Conservation (phyloP, 768 basidiomycete species). For the Dentipellis fragilis region DNA sequence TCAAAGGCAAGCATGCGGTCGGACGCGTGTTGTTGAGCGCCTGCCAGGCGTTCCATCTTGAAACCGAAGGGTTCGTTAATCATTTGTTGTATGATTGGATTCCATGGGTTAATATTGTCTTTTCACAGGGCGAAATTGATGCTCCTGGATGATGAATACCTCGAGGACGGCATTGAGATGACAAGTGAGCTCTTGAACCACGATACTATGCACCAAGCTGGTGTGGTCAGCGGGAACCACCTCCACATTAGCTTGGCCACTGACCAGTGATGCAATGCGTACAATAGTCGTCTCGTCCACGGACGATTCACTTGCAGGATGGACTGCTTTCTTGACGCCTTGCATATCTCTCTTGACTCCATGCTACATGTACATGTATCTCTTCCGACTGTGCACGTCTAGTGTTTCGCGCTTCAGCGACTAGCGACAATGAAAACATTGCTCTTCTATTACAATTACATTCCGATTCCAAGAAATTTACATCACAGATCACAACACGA, state of each 20-base stretch:
- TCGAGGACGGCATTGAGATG: constrained; percentile 3
- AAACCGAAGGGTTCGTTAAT: not conserved
- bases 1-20: constrained; percentile 3
- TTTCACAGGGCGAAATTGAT: not conserved
- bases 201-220: constrained; percentile 1
- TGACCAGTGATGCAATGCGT: not conserved
- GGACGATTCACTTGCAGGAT: too few relatives aligned
- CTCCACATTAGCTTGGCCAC: constrained; percentile 44
- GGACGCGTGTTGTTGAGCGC: constrained; percentile 1
- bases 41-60: constrained; percentile 1
- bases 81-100: too few relatives aligned
- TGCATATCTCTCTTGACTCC: too few relatives aligned
- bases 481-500: not conserved
- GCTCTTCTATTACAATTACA: not conserved
- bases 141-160: not conserved
- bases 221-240: constrained; percentile 18
- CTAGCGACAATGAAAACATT: too few relatives aligned
- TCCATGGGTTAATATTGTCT: too few relatives aligned
- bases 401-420: too few relatives aligned
- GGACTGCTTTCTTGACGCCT: too few relatives aligned
- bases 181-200: not conserved
- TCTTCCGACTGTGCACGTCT: too few relatives aligned
- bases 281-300: too few relatives aligned
- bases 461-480: not conserved
- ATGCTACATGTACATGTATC: too few relatives aligned